phyloP scores from a whole-genome alignment of 2,329 filamentous ascomycete genomes.

The Alternaria ventricosa region DNA sequence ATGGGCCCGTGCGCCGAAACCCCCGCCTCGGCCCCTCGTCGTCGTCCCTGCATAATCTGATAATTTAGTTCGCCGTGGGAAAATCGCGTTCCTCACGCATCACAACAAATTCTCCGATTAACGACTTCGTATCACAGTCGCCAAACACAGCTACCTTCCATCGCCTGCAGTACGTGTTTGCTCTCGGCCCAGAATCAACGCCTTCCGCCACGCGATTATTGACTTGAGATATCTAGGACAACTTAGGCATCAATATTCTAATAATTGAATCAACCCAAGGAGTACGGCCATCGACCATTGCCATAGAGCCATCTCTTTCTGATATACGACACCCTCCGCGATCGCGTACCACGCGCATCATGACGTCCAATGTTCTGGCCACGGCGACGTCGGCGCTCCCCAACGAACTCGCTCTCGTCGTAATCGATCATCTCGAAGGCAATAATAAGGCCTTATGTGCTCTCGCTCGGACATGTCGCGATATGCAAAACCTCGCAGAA shows the following conservation, averaged over 20 bases:
- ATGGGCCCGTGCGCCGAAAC: constrained; percentile 3
- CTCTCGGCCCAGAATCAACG: background rate
- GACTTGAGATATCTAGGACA: background rate
- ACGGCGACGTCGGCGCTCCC: constrained; percentile 26
- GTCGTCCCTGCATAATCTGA: constrained; percentile 10
- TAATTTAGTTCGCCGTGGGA: background rate
- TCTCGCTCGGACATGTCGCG: constrained; percentile 39
- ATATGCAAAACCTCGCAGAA: constrained; percentile 40
- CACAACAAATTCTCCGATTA: background rate
- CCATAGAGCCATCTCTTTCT: background rate
- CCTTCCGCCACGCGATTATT: background rate
- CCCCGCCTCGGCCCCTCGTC: background rate
- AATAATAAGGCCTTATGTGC: constrained; percentile 31
- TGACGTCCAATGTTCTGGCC: constrained; percentile 24
- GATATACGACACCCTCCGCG: background rate
- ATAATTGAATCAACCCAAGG: background rate
- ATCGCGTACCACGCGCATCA: constrained; percentile 1
- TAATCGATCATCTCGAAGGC: constrained; percentile 34
- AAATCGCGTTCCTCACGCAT: constrained; percentile 1
- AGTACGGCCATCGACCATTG: too few relatives aligned
- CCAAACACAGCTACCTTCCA: too few relatives aligned
- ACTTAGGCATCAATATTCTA: background rate
- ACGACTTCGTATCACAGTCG: background rate
- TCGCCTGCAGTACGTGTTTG: background rate
- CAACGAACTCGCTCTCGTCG: constrained; percentile 38